These are phyloP conservation scores for Rhizopus sp. DNA, from an alignment of 371 early-diverging fungal genomes.

Conservation along the genomic window DNA sequence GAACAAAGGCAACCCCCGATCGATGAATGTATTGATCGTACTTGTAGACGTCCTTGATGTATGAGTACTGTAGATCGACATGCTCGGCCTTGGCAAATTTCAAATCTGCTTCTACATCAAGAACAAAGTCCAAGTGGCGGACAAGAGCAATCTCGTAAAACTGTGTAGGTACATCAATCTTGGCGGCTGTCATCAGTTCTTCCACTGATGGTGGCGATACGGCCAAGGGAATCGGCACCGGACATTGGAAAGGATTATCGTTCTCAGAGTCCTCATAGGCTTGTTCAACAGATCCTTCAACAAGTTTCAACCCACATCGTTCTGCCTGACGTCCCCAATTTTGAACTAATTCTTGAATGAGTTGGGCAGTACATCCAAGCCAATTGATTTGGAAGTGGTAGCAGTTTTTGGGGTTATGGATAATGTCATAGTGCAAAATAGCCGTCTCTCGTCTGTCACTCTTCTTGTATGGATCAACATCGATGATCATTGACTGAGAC, in stretches of 20 bases:
- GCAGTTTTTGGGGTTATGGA: constrained; percentile 85
- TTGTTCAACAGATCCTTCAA: constrained; percentile 92
- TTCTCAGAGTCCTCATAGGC: constrained; percentile 64
- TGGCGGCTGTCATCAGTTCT: constrained; percentile 39
- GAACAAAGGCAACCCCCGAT: constrained; percentile 90
- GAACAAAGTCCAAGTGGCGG: constrained; percentile 80
- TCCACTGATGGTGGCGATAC: constrained; percentile 64
- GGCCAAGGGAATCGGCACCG: constrained; percentile 69
- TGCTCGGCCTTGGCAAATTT: constrained; percentile 55
- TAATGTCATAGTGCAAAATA: constrained; percentile 86
- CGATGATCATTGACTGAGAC: constrained; percentile 69
- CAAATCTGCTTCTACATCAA: constrained; percentile 92
- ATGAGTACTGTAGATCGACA: constrained; percentile 67
- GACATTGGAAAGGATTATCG: constrained; percentile 90
- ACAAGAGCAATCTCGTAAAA: constrained; percentile 86
- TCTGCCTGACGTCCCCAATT: constrained; percentile 87
- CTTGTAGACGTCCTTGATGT: constrained; percentile 66
- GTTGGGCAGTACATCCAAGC: constrained; percentile 91
- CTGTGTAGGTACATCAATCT: constrained; percentile 64
- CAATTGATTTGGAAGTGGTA: constrained; percentile 95
- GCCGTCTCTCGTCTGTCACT: constrained; percentile 84
- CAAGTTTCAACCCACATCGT: constrained; percentile 85
- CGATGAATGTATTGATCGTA: constrained; percentile 92
- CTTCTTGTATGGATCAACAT: constrained; percentile 75
- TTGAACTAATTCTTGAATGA: constrained; percentile 87